Base-by-base conservation (phyloP, 495 filamentous ascomycete genomes). In the Tuber microsphaerosporum region DNA sequence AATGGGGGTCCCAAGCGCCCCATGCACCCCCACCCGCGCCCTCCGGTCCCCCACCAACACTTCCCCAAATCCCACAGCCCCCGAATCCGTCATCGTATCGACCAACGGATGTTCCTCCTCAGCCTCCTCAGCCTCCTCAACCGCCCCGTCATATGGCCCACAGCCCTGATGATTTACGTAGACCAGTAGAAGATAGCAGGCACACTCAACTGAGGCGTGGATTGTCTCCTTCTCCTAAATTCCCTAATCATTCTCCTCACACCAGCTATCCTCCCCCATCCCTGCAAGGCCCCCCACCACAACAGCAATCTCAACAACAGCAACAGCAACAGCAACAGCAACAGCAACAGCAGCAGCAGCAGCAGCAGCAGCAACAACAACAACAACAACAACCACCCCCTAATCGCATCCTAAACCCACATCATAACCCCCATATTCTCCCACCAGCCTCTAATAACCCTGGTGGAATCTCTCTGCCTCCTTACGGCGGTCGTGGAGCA, bases 1-100 rank as follows among this genome's bases (percentile, higher is more conserved):
- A 97, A 81, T 98, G 93, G 93, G 91, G 90, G 70, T 90, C 89
- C 48, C 89, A 87, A 81, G 89, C 87, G 39, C 90, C 90, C 75
- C 88, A 89, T 70, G 82, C 80, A 71, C 86, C 82, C 77, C 86
- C 81, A 71, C 86, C 82, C 75, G 79, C 83, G 81, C 86, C 84
- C 71, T 85, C 91, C 76, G 87, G 86, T 76, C 83, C 87, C 69
- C 87, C 88, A 20, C 88, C 90, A 72, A 87, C 88, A 44, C 90
- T 90, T 37, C 91, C 91, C 20, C 90, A 89, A 91, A 75, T 88
- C 92, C 78, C 93, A 89, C 77, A 92, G 94, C 89, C 88, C 42
- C 91, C 88, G 56, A 89, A 88, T 70, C 90, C 90, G 76, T 90
- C 90, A 20, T 89, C 90, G 43, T 81, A 87, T 37, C 93, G 93